Percentiles rank a stretch among this genome's conserved stretches.
Conservation (phyloP, 1,284 basidiomycete genomes). For the Erythrobasidium hasegawianum region DNA sequence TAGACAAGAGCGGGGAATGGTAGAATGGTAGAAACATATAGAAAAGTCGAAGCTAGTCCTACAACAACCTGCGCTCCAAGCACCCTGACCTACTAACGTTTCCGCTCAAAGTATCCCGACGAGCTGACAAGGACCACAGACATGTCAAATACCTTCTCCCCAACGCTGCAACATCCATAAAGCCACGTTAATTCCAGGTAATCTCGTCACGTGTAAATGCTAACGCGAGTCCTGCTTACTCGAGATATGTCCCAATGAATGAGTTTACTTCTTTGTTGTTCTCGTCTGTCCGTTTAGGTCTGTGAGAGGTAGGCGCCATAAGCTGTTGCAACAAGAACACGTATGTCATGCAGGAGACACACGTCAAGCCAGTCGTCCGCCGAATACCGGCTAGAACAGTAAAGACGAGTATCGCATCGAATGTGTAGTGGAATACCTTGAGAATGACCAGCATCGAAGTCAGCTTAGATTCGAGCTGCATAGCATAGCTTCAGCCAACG, state of each 20-base stretch:
- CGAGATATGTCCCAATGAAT: conserved; percentile 53
- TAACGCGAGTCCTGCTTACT: conserved; percentile 49
- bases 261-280: conserved; percentile 13
- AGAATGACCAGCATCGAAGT: neutral
- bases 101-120: conserved; percentile 67
- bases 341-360: too few species aligned
- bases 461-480: conserved; percentile 17
- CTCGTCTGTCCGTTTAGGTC: conserved; percentile 17
- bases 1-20: neutral
- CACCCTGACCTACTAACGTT: conserved; percentile 43
- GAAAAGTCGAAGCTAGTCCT: neutral
- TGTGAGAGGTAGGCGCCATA: conserved; percentile 44
- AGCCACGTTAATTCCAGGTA: too few species aligned
- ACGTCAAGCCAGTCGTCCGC: conserved; percentile 76
- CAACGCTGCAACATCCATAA: conserved; percentile 70
- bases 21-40: too few species aligned
- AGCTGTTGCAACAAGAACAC: neutral
- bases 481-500: conserved; percentile 40
- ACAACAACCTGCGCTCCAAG: neutral
- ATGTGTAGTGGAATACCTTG: conserved; percentile 62
- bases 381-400: conserved; percentile 74
- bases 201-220: neutral
- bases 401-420: conserved; percentile 71
- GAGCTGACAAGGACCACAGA: conserved; percentile 51
- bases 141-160: conserved; percentile 60